Evolutionary conservation across 495 filamentous ascomycete species (phyloP), one percentile per base, ranked within the genome.

Genomic region (Penicillium psychrofluorescens): DNA sequence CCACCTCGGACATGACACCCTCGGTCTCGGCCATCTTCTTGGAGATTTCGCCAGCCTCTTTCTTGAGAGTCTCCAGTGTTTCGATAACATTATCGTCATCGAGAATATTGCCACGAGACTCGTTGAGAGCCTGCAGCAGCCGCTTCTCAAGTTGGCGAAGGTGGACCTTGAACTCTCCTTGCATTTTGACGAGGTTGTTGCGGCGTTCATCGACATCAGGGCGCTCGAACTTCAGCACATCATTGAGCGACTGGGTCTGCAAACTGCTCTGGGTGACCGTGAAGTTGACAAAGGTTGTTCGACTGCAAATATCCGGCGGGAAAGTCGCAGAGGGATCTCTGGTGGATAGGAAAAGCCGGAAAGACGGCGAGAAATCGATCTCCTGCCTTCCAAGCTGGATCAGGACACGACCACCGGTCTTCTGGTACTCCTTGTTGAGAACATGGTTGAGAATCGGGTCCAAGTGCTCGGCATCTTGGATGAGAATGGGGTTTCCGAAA

Each of bases 341-440:
- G 2, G 92, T 99, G 1, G 90, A 95, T 41, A 99, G 71, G 67
- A 91, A 99, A 32, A 99, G 76, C 63, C 84, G 91, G 77, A 99
- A 99, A 2, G 90, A 80, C 9, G 92, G 94, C 36, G 92, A 99
- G 67, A 99, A 97, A 66, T 99, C 92, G 44, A 99, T 99, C 62
- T 97, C 90, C 67, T 99, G 94, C 64, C 91, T 96, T 53, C 92
- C 92, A 29, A 99, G 84, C 61, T 97, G 92, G 46, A 97, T 97
- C 38, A 99, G 78, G 32, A 99, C 92, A 76, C 92, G 90, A 11
- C 92, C 92, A 44, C 92, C 92, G n/a, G 92, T 99, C 70, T 90
- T 95, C 64, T 99, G 92, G 64, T 99, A 97, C 57, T 99, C 92
- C 63, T 97, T 97, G 69, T 99, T 99, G 63, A 99, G 80, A 37